phyloP scores from a whole-genome alignment of 805 yeast species.

The Ogataea pignaliae region DNA sequence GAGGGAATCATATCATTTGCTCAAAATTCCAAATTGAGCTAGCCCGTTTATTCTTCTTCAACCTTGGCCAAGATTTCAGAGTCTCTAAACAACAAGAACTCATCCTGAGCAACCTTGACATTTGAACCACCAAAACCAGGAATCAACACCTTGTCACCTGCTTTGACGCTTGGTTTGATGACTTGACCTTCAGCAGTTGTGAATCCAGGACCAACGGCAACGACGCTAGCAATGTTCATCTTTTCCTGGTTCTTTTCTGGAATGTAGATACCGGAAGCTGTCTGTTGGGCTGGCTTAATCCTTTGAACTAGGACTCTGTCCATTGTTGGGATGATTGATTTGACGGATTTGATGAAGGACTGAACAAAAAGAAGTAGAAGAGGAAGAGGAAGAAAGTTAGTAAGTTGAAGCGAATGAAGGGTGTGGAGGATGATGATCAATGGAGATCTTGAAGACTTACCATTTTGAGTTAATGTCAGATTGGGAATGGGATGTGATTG shows the following conservation, averaged over 20 bases:
- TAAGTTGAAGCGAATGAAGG: too few relatives aligned
- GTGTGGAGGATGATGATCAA: too few relatives aligned
- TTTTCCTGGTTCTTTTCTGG: slow-evolving; percentile 97
- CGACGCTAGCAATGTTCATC: slow-evolving; percentile 84
- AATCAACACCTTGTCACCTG: slow-evolving; percentile 92
- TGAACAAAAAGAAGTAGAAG: neutral
- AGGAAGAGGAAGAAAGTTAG: too few relatives aligned
- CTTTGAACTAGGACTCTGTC: slow-evolving; percentile 97
- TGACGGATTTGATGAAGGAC: slow-evolving; percentile 73
- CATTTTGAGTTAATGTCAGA: too few relatives aligned
- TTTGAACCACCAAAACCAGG: slow-evolving; percentile 93
- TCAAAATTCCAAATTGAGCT: too few relatives aligned
- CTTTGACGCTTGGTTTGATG: slow-evolving; percentile 68
- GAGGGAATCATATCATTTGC: too few relatives aligned
- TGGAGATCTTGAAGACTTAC: too few relatives aligned
- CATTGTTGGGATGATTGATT: slow-evolving; percentile 84
- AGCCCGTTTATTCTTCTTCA: slow-evolving; percentile 47
- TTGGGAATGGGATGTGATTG: too few relatives aligned
- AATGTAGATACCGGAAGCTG: slow-evolving; percentile 88
- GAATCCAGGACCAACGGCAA: slow-evolving; percentile 95
- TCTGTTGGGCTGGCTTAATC: slow-evolving; percentile 84
- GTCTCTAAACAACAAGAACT: slow-evolving; percentile 68
- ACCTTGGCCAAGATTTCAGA: slow-evolving; percentile 93
- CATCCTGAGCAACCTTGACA: slow-evolving; percentile 73
- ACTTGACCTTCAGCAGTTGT: slow-evolving; percentile 70